A percentile compares a stretch with the other conserved stretches of the same genome.
These are phyloP conservation scores for Aspergillus flavus DNA, from an alignment of 2,329 filamentous ascomycete genomes.

Conservation along the genomic window DNA sequence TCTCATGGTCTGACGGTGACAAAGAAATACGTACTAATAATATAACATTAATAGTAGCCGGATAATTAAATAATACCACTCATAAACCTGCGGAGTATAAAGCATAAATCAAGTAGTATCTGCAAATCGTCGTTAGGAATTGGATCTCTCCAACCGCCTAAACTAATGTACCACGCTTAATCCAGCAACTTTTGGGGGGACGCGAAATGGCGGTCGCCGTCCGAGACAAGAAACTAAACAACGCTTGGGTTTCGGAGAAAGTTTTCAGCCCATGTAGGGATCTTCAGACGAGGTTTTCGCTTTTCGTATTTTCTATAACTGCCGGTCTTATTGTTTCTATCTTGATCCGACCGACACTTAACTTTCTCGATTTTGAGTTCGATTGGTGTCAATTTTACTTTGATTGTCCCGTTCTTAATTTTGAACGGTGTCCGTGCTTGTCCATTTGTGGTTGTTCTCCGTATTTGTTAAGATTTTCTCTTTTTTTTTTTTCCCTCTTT, in stretches of 20 bases:
- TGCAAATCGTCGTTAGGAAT: conserved; percentile 2
- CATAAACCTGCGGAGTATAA: conserved; percentile 1
- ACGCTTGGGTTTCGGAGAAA: conserved; percentile 11
- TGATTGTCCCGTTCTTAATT: not conserved
- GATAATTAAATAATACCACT: conserved; percentile 8
- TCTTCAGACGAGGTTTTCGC: conserved; percentile 7
- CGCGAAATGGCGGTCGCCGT: conserved; percentile 20
- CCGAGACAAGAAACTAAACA: conserved; percentile 10
- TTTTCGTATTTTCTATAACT: not conserved
- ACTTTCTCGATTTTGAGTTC: not conserved
- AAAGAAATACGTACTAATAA: not conserved
- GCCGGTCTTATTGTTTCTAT: not conserved
- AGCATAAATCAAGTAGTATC: conserved; percentile 3
- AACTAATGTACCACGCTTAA: conserved; percentile 18
- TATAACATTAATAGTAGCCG: not conserved
- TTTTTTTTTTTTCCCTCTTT: no score
- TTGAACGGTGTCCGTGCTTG: not conserved
- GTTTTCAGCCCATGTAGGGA: conserved; percentile 14
- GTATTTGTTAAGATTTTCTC: not conserved
- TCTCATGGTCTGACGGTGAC: not conserved
- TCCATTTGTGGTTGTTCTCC: not conserved
- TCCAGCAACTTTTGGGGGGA: conserved; percentile 11
- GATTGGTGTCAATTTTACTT: not conserved
- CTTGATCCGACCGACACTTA: not conserved
- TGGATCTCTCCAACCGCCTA: conserved; percentile 1